phyloP scores from a whole-genome alignment of 805 yeast genomes.

The Ogataea allantospora region DNA sequence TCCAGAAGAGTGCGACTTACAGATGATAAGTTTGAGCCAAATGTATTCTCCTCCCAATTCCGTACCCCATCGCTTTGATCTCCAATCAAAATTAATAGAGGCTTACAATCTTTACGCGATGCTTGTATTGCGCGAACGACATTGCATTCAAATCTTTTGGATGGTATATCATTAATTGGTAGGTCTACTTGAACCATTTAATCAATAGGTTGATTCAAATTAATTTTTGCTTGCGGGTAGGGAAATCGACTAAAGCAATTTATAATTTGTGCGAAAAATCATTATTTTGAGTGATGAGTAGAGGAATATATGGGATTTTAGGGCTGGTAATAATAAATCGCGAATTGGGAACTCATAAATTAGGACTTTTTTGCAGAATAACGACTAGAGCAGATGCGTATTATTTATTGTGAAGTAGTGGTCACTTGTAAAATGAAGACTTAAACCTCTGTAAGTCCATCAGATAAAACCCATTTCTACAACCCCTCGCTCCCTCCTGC shows the following conservation, averaged over 20 bases:
- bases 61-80: conserved; percentile 25
- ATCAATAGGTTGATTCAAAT: background rate
- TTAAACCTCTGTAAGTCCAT: too few relatives aligned
- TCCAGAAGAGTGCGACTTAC: conserved; percentile 17
- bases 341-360: too few relatives aligned
- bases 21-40: conserved; percentile 20
- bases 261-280: too few relatives aligned
- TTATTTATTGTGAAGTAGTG: too few relatives aligned
- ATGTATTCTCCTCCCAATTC: conserved; percentile 23
- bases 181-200: conserved; percentile 1
- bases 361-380: too few relatives aligned
- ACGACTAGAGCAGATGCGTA: too few relatives aligned
- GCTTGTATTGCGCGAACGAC: conserved; percentile 38
- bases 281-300: too few relatives aligned
- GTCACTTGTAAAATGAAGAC: too few relatives aligned
- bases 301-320: too few relatives aligned
- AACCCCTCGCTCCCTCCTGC: too few relatives aligned
- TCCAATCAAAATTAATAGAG: conserved; percentile 40
- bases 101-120: conserved; percentile 36
- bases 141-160: conserved; percentile 21
- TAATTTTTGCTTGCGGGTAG: background rate
- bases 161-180: background rate
- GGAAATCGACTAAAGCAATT: background rate
- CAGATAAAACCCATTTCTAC: too few relatives aligned
- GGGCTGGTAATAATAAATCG: too few relatives aligned